Percentiles rank a stretch among this genome's conserved stretches.
Evolutionary conservation across 1,139 yeast species (phyloP).

Genomic region (Candida sanyaensis): DNA sequence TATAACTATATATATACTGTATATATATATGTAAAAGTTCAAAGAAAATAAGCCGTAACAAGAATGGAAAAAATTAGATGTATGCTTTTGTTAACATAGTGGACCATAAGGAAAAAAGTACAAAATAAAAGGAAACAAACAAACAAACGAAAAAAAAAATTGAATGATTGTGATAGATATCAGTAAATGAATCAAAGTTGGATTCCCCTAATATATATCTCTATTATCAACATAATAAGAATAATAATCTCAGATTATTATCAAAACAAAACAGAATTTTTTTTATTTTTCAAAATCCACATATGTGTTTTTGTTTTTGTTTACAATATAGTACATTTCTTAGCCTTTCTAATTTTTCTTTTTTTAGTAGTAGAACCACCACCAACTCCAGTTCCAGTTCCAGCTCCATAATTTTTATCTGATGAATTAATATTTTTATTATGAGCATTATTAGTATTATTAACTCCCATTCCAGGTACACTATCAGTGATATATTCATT

Average conservation of each 20-base stretch:
- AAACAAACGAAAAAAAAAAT: too few relatives aligned
- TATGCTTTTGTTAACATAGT: too few relatives aligned
- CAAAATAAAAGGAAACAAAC: not conserved
- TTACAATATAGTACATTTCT: constrained; percentile 53
- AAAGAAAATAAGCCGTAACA: too few relatives aligned
- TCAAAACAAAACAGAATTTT: too few relatives aligned
- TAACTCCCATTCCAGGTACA: constrained; percentile 4
- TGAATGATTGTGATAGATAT: not conserved
- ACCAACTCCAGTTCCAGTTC: constrained; percentile 1
- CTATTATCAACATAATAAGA: not conserved
- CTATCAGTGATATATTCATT: constrained; percentile 9
- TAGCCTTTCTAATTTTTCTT: constrained; percentile 45
- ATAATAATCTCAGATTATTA: constrained; percentile 2
- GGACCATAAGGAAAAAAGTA: not conserved
- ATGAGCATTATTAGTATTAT: constrained; percentile 1
- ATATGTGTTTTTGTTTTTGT: constrained; percentile 10
- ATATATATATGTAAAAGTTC: not conserved
- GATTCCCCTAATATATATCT: not conserved
- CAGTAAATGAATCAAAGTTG: too few relatives aligned
- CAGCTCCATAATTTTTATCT: constrained; percentile 2
- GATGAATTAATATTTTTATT: not conserved
- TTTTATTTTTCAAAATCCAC: too few relatives aligned
- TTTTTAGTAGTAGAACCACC: constrained; percentile 15
- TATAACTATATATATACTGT: not conserved
- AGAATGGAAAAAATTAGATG: too few relatives aligned